Base-by-base conservation (phyloP, 495 filamentous ascomycete species). In the Saxophila tyrrhenica region DNA sequence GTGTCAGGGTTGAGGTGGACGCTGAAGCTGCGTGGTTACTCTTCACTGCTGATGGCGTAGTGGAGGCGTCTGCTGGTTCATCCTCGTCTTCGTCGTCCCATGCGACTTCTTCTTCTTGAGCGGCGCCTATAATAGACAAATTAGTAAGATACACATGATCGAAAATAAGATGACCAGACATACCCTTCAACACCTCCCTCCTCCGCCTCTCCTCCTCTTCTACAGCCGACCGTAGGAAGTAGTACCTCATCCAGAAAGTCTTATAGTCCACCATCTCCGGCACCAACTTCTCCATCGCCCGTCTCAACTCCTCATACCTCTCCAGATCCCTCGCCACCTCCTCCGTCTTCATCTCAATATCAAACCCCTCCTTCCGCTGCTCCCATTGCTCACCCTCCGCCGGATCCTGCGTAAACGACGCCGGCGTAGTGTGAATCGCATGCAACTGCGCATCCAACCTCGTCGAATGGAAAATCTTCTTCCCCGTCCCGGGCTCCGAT, bases 391-490 rank as follows among this genome's bases (percentile, higher is more conserved):
- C 72, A 38, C 82, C 84, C 22, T 73, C 75, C 0, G 44, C 44
- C 10, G 89, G 87, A 61, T 96, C 89, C 64, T 84, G 85, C 53
- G 76, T 78, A 70, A 99, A 96, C 59, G 86, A 87, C 51, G 92
- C 87, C 39, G 83, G 62, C 25, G 80, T 85, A 21, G 86, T 87
- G 70, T 99, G 92, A 46, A 99, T 85, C 13, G 94, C 86, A 63
- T 99, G 92, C 41, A 99, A 74, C 65, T 96, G 92, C 2, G 92
- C 92, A 60, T 99, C 92, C 65, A 96, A 89, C 45, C 92, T 81
- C 47, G 89, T 96, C 3, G 85, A 86, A 68, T 96, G 90, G 52
- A 95, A 89, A 16, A 95, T 88, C 43, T 89, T 72, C 73, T 87
- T 94, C 32, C 90, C 89, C 17, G 88, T 84, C 11, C 84, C 78